Base-by-base conservation (phyloP, 2,329 filamentous ascomycete species). In the Pezicula neosporulosa region DNA sequence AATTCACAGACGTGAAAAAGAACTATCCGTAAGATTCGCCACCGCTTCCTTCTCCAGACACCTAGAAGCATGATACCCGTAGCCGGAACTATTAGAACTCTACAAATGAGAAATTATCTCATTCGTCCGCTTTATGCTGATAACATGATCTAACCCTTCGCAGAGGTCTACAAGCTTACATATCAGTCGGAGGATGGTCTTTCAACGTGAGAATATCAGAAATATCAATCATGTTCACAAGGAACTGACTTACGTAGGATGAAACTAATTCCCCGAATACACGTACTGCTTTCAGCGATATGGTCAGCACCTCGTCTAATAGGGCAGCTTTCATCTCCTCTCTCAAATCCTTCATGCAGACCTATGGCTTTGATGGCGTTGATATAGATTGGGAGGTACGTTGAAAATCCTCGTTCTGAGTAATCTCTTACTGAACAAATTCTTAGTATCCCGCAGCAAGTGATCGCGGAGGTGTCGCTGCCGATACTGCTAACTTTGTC, bases 381-480 rank as follows among this genome's bases (percentile, higher is more conserved):
- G 73, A 78, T 47, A 56, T 78, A n/a, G 71, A 77, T 54, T 78
- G 74, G 75, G 68, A 71, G 43, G 41, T 44, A 28, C 15, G 41
- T 44, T 2, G 41, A 27, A 24, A 47, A 18, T 47, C 27, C 15
- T 33, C 30, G 3, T 9, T 33, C 33, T 47, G 18, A 47, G 15
- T 27, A 9, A 27, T 35, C 1, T 33, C 27, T 16, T 47, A 47
- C 41, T 42, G 66, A 44, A 28, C 41, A 21, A 30, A 3, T 1
- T 21, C 28, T n/a, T 24, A 70, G 45, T 65, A 69, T 41, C 63
- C 61, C 1, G 58, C 48, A 1, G 70, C 72, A 5, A 63, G 67
- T 21, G 69, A 72, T 44, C 66, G 71, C 5, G 60, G 62, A 7
- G 74, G 75, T 2, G 53, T 54, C 0, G 38, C 60, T 0, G 64